These are phyloP conservation scores for Lodderomyces jiufengensis DNA, from an alignment of 1,139 yeast genomes.

Conservation along the genomic window DNA sequence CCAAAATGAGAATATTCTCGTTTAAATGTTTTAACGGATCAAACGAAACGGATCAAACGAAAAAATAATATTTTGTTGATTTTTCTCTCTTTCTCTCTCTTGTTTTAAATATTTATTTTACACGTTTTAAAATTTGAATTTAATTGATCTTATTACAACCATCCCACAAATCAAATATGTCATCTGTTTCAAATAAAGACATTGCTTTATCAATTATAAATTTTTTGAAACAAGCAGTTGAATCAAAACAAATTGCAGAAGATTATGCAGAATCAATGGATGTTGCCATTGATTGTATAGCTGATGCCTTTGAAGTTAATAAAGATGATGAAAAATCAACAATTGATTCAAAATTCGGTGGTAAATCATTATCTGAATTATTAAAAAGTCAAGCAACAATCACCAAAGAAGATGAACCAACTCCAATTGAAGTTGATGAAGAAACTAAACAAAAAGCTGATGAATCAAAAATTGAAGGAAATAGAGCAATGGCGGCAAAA, in stretches of 20 bases:
- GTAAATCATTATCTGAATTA: constrained; percentile 48
- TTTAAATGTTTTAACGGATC: too few species aligned
- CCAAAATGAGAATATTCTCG: neutral
- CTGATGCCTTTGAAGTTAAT: constrained; percentile 79
- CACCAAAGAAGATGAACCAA: constrained; percentile 4
- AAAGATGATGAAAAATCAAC: constrained; percentile 39
- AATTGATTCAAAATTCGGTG: constrained; percentile 39
- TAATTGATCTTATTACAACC: neutral
- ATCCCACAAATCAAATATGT: constrained; percentile 7
- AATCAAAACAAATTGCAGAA: constrained; percentile 62
- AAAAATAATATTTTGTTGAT: too few species aligned
- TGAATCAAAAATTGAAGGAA: constrained; percentile 81
- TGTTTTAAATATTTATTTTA: neutral
- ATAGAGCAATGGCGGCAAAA: constrained; percentile 81
- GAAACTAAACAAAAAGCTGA: constrained; percentile 72
- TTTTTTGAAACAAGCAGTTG: constrained; percentile 60
- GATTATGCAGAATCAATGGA: constrained; percentile 91
- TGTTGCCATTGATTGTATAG: constrained; percentile 88
- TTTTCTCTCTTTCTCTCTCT: neutral
- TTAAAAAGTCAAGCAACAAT: constrained; percentile 18
- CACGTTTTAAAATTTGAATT: constrained; percentile 5
- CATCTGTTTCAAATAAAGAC: constrained; percentile 49
- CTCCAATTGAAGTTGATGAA: constrained; percentile 41
- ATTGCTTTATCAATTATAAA: constrained; percentile 73
- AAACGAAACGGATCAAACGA: too few species aligned